Evolutionary conservation across 805 yeast species (phyloP), one percentile per base, ranked within the genome.

Genomic region (Saccharomyces eubayanus): DNA sequence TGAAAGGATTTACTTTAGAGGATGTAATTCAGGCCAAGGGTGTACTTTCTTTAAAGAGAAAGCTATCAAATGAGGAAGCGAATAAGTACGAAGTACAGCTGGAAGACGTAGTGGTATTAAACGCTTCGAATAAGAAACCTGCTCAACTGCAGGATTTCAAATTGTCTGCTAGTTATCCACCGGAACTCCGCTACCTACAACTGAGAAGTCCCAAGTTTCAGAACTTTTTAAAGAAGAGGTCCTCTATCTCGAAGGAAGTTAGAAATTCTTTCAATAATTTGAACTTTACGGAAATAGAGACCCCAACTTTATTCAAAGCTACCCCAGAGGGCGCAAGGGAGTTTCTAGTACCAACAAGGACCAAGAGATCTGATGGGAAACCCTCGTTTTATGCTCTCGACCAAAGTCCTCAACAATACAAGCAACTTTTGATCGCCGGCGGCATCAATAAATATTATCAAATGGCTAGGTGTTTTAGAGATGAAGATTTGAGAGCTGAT

Each of bases 281-380:
- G 20, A 71, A 71, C 1, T 94, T 94, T 67, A 79, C 80, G 0
- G 98, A 94, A 64, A 77, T 94, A 29, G 99, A 92, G 66, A 94
- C 99, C 0, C 99, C 99, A 1, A 68, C 92, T 6, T 72, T 94
- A 29, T 94, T 94, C 76, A 91, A 94, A 65, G 87, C 96, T 1
- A 94, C 99, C 0, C 99, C 99, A 0, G 99, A 94, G 69, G 99
- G 99, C 14, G 99, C 99, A 1, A 77, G 96, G 41, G 99, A 94
- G 70, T 94, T 92, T 67, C 70, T 94, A 49, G 97, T 94, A 0
- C 99, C 99, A 0, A 89, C 97, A 0, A 77, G 98, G 59, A 72
- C 78, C 14, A 65, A 72, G 1, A 70, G 74, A 28, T 46, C 47
- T 28, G 52, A 52, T 12, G 45, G 46, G 2, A 29, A 53, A 11